Evolutionary conservation across 2,329 filamentous ascomycete species (phyloP).

Genomic region (Didymella segeticola): DNA sequence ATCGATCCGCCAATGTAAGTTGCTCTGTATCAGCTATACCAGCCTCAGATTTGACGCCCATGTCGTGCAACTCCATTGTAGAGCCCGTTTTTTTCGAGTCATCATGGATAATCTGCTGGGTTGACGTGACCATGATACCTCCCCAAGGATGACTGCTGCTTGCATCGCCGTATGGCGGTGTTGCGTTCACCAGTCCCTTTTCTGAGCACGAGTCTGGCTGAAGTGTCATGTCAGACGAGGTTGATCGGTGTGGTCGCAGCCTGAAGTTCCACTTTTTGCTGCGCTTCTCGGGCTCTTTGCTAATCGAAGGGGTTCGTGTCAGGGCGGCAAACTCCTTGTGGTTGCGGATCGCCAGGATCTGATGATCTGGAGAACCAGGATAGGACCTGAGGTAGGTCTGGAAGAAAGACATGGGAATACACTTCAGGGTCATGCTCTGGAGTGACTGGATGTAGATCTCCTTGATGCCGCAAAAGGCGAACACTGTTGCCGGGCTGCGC

Average conservation of each 20-base stretch:
- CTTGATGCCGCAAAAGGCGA: conserved; percentile 55
- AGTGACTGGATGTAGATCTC: conserved; percentile 49
- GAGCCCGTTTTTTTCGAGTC: conserved; percentile 29
- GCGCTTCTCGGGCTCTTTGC: conserved; percentile 10
- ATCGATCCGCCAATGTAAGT: conserved; percentile 49
- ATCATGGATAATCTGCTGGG: conserved; percentile 43
- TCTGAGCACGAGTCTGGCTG: conserved; percentile 40
- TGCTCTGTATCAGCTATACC: conserved; percentile 49
- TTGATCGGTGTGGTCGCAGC: conserved; percentile 18
- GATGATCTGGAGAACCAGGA: conserved; percentile 54
- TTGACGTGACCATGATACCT: conserved; percentile 50
- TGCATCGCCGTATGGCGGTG: conserved; percentile 7
- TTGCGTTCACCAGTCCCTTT: conserved; percentile 34
- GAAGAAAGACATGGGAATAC: conserved; percentile 55
- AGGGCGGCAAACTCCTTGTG: conserved; percentile 55
- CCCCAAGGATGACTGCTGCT: conserved; percentile 37
- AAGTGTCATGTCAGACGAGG: conserved; percentile 20
- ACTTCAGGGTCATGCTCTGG: conserved; percentile 38
- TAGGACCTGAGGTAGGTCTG: conserved; percentile 53
- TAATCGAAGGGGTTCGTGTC: conserved; percentile 18
- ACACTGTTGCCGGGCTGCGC: conserved; percentile 45
- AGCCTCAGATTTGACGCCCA: conserved; percentile 44
- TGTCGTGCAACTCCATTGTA: conserved; percentile 38
- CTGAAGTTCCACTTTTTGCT: conserved; percentile 25
- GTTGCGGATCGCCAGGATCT: conserved; percentile 53